Conservation (phyloP, 768 basidiomycete genomes). For the Mycena capillaripes region DNA sequence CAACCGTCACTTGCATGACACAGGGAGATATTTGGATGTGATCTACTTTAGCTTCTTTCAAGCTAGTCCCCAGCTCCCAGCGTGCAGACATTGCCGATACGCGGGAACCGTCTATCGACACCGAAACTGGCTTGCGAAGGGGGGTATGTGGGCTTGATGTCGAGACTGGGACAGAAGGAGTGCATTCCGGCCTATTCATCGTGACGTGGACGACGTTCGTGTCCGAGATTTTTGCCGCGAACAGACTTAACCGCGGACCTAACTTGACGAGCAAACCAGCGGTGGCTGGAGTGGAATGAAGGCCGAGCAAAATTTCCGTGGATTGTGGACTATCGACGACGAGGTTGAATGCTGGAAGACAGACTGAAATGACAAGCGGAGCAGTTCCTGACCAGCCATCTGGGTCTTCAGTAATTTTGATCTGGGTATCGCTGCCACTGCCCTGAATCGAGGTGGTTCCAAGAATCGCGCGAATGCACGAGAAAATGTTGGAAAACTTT, state of each 20-base stretch:
- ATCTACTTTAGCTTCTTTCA: constrained; percentile 34
- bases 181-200: constrained; percentile 32
- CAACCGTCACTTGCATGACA: constrained; percentile 38
- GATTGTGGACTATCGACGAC: constrained; percentile 28
- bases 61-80: constrained; percentile 3
- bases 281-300: constrained; percentile 40
- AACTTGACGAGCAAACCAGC: constrained; percentile 39
- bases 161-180: too few species aligned
- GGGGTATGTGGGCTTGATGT: too few species aligned
- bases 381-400: constrained; percentile 42
- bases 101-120: neutral
- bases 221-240: constrained; percentile 46
- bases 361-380: constrained; percentile 44
- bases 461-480: constrained; percentile 41
- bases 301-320: constrained; percentile 36
- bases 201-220: constrained; percentile 44
- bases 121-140: neutral
- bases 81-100: constrained; percentile 7
- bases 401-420: constrained; percentile 42
- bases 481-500: constrained; percentile 42
- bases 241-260: constrained; percentile 45
- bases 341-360: constrained; percentile 45
- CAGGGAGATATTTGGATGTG: constrained; percentile 30
- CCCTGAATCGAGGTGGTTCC: constrained; percentile 39
- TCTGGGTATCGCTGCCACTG: constrained; percentile 27